Evolutionary conservation across 129 eudicot genomes (phyloP), one percentile per base, ranked within the genome.

Genomic region (Oenanthe sinensis): DNA sequence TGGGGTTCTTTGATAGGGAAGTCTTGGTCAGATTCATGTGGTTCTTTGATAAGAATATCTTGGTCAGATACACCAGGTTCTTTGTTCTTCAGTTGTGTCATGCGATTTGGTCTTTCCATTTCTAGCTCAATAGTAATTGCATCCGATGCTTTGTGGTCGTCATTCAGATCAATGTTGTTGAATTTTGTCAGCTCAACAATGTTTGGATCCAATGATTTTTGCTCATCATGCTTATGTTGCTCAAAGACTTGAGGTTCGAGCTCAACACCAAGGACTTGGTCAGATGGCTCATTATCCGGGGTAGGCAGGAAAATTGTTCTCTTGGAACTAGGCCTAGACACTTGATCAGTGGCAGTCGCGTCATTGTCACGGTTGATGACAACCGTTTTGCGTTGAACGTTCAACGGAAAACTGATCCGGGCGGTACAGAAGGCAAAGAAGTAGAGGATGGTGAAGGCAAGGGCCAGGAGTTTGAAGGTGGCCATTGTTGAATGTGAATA

Each of bases 361-460:
- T 55, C 4, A 55, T 22, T 55, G 65, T 22, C 65, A 55, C 65
- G 65, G 65, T 22, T 55, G 13, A 30, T 28, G 67, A 22, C 67
- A 67, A 26, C 72, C 5, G 13, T 16, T 30, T 67, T 33, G 20
- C 22, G 72, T 30, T 67, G 72, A 33, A 67, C 40, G 40, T 65
- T 65, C 71, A 65, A 67, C 15, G 72, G 72, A 67, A 67, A 0
- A 3, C 72, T 33, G 42, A 67, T 67, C 20, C 72, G 72, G 43
- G 72, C 72, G 2, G 72, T 15, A 20, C 42, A 67, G 42, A 67
- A 30, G 72, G 72, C 72, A 30, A 30, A 67, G 3, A 67, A 33
- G 72, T 30, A 67, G 42, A 28, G 43, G 42, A 67, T 14, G 72
- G 72, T 67, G 72, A 67, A 67, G 72, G 72, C 14, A 33, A 67